Evolutionary conservation across 192 early-diverging fungal genomes (phyloP), one percentile per base, ranked within the genome.

Genomic region (Coemansia sp.): DNA sequence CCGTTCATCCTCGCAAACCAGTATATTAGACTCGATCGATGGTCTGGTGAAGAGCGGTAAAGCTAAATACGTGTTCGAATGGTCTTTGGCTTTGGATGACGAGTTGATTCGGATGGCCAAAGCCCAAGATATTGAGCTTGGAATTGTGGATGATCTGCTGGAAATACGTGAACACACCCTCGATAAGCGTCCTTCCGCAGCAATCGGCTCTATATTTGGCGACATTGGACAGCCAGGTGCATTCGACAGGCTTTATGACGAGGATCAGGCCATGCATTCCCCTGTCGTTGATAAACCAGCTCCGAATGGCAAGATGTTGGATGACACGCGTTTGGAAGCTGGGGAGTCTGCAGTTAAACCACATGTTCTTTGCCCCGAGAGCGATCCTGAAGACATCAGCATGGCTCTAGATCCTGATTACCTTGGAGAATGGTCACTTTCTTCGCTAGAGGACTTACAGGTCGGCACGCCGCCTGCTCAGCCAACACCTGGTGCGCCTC

Each of bases 211-310:
- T n/a, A 49, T 65, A 29, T 81, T 81, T 61, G 70, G 70, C 8
- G 59, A 75, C 25, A 75, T 81, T 63, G 78, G 78, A 19, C 63
- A 63, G 56, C 78, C 78, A 0, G 73, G 78, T 15, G n/a, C 45
- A 19, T 72, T 75, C 55, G 70, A 54, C 61, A 81, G 59, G 66
- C 73, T 81, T 8, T 81, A 69, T 32, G 78, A 73, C 40, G 70
- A 81, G 10, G 49, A 54, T 36, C n/a, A 7, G 2, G 22, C 14
- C 22, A 25, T 52, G 22, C 20, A 14, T 25, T 52, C 49, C 23
- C 25, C 20, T 22, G 23, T 20, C n/a, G 17, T 4, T 48, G 45
- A n/a, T 19, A 48, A 48, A 48, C 45, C 2, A 48, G 45, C 45
- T 19, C 19, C 45, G 45, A 48, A 19, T 25, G 23, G 22, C 20